phyloP scores from a whole-genome alignment of 148 eudicot species.

The Mesembryanthemum crystallinum region DNA sequence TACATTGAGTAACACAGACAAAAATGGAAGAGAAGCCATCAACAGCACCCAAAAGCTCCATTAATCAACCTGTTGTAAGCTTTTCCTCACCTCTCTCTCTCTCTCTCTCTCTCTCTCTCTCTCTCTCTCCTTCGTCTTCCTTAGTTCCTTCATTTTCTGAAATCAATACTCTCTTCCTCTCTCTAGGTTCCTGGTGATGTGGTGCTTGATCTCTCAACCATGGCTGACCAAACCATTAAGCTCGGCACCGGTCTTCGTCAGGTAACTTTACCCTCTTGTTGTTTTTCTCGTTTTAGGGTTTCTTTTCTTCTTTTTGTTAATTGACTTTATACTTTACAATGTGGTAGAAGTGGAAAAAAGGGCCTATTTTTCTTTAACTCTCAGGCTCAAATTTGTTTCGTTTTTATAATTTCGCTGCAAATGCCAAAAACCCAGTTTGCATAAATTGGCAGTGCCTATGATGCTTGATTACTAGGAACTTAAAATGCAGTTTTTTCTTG shows the following conservation, averaged over 20 bases:
- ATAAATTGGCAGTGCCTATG: too few species aligned
- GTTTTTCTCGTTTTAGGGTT: conserved; percentile 5
- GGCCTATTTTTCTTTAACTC: not conserved
- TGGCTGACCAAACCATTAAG: conserved; percentile 70
- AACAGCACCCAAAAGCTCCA: conserved; percentile 32
- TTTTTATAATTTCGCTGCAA: too few species aligned
- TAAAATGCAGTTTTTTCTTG: too few species aligned
- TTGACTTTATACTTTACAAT: not conserved
- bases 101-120: not conserved
- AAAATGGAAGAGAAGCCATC: conserved; percentile 45
- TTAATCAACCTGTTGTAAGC: conserved; percentile 57
- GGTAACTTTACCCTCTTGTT: conserved; percentile 28
- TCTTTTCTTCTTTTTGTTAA: not conserved
- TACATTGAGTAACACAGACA: too few species aligned
- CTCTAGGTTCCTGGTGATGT: conserved; percentile 82
- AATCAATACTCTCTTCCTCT: conserved; percentile 7
- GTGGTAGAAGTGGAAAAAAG: too few species aligned
- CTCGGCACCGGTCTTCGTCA: conserved; percentile 80
- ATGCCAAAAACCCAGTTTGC: too few species aligned
- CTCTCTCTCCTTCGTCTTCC: not conserved
- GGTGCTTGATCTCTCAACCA: conserved; percentile 61
- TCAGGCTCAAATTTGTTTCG: not conserved
- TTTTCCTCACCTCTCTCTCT: not conserved
- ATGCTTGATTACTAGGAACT: too few species aligned
- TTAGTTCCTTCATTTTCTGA: not conserved